These are phyloP conservation scores for Xylaria venustula DNA, from an alignment of 495 filamentous ascomycete species.

Conservation along the genomic window DNA sequence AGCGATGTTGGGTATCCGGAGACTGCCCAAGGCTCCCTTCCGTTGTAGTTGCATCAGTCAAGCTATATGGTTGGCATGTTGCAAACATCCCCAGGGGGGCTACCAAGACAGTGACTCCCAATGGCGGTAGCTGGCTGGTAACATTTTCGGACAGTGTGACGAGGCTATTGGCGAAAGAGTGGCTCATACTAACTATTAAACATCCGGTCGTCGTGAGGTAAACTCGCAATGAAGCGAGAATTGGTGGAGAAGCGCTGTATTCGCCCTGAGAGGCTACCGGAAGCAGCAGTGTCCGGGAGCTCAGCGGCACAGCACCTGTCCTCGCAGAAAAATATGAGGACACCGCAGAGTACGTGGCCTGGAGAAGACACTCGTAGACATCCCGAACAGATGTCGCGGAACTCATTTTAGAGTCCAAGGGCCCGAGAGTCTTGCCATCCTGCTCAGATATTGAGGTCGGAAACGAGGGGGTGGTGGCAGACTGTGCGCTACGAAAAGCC, in stretches of 20 bases:
- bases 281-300: conserved; percentile 41
- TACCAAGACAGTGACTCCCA: conserved; percentile 38
- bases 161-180: conserved; percentile 39
- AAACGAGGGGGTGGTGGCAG: conserved; percentile 26
- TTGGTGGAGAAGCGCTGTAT: conserved; percentile 21
- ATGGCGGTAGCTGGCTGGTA: conserved; percentile 32
- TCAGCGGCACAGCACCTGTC: conserved; percentile 42
- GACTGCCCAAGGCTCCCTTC: conserved; percentile 38
- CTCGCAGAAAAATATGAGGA: conserved; percentile 40
- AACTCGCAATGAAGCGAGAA: conserved; percentile 45
- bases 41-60: conserved; percentile 17
- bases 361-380: conserved; percentile 46
- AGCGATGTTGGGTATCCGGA: conserved; percentile 45
- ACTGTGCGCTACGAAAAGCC: conserved; percentile 35
- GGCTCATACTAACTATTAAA: conserved; percentile 42
- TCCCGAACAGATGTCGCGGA: conserved; percentile 26
- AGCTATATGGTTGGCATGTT: conserved; percentile 31
- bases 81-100: conserved; percentile 49
- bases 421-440: conserved; percentile 16
- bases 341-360: conserved; percentile 42
- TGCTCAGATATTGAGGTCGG: conserved; percentile 17
- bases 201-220: conserved; percentile 50
- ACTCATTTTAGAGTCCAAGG: conserved; percentile 31
- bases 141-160: conserved; percentile 37
- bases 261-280: conserved; percentile 27